Evolutionary conservation across 352 stramenopile species (phyloP).

Genomic region (Phytophthora hybrid): DNA sequence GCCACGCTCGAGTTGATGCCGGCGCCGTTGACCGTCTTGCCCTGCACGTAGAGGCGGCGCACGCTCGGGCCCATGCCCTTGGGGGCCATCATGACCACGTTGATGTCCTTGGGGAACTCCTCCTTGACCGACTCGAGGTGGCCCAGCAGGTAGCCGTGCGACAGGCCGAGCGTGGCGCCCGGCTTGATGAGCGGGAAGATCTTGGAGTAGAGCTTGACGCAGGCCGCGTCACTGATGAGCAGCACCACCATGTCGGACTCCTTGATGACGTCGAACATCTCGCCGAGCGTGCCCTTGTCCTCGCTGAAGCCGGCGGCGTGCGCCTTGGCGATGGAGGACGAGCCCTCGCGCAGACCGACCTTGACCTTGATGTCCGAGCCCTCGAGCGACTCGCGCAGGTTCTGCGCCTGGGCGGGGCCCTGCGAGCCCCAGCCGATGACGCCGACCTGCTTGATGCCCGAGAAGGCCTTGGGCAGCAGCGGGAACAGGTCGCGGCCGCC

Average conservation of each 20-base stretch:
- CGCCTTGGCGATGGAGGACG: conserved; percentile 83
- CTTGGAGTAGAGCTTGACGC: conserved; percentile 96
- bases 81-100: conserved; percentile 98
- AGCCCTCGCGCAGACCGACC: conserved; percentile 89
- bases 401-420: conserved; percentile 97
- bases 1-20: conserved; percentile 98
- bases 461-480: conserved; percentile 95
- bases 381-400: conserved; percentile 96
- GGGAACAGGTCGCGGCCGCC: conserved; percentile 95
- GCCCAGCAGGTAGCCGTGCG: conserved; percentile 97
- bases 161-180: conserved; percentile 96
- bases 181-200: conserved; percentile 97
- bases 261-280: conserved; percentile 97
- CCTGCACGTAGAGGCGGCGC: conserved; percentile 98
- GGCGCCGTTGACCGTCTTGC: conserved; percentile 97
- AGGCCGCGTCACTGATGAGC: conserved; percentile 97
- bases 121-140: conserved; percentile 97
- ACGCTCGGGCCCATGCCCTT: conserved; percentile 98
- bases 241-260: conserved; percentile 97
- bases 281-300: conserved; percentile 93
- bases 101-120: conserved; percentile 96
- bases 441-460: conserved; percentile 97
- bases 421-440: conserved; percentile 99
- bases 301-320: conserved; percentile 94
- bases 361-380: conserved; percentile 79